Evolutionary conservation across 495 filamentous ascomycete genomes (phyloP).

Genomic region (Poronia punctata): DNA sequence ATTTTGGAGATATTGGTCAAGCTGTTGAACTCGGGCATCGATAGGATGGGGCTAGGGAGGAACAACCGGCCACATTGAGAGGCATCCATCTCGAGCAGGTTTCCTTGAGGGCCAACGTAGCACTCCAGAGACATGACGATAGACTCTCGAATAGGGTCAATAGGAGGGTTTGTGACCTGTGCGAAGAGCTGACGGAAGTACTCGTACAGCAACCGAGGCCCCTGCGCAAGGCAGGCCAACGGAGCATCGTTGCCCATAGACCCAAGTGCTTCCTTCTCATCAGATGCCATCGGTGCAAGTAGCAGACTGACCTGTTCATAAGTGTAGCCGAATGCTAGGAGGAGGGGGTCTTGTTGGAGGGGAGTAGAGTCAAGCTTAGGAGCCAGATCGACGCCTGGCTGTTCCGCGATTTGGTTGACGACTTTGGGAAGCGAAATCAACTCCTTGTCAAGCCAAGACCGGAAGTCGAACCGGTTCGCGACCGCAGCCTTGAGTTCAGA

Average conservation of each 20-base stretch:
- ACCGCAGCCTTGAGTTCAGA: slow-evolving; percentile 88
- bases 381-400: slow-evolving; percentile 47
- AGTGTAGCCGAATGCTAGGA: slow-evolving; percentile 91
- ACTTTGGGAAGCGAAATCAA: slow-evolving; percentile 75
- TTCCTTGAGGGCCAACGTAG: slow-evolving; percentile 96
- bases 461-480: slow-evolving; percentile 76
- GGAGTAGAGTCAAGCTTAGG: slow-evolving; percentile 61
- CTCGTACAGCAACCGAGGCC: slow-evolving; percentile 88
- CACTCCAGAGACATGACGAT: slow-evolving; percentile 99
- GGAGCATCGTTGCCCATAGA: slow-evolving; percentile 99
- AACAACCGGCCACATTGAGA: slow-evolving; percentile 83
- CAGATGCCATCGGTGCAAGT: slow-evolving; percentile 93
- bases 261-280: slow-evolving; percentile 98
- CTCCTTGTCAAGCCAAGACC: slow-evolving; percentile 80
- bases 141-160: slow-evolving; percentile 96
- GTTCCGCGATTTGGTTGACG: slow-evolving; percentile 32
- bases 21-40: slow-evolving; percentile 86
- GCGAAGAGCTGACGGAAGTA: slow-evolving; percentile 99
- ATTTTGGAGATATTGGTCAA: slow-evolving; percentile 70
- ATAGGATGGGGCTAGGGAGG: slow-evolving; percentile 85
- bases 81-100: slow-evolving; percentile 89
- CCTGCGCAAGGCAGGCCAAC: slow-evolving; percentile 80
- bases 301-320: slow-evolving; percentile 94
- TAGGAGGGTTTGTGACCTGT: slow-evolving; percentile 97
- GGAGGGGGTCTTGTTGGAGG: slow-evolving; percentile 76